Evolutionary conservation across 1,284 basidiomycete species (phyloP).

Genomic region (Fomitopsis palustris): DNA sequence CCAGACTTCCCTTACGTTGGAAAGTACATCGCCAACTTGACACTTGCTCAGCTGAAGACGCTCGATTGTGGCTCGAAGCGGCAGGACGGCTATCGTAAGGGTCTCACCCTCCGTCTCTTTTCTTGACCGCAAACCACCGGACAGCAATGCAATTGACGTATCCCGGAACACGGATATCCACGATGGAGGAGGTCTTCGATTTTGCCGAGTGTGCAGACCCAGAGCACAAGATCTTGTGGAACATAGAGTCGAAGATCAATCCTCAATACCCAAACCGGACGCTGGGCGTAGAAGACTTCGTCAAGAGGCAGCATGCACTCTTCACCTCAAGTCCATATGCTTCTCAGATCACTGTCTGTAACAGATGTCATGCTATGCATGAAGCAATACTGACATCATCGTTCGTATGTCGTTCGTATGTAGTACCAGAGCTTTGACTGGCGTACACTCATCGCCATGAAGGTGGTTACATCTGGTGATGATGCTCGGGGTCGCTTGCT

Average conservation of each 20-base stretch:
- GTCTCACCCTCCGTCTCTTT: background rate
- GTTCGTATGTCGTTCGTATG: too few relatives aligned
- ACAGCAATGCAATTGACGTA: slow-evolving; percentile 62
- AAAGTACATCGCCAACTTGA: slow-evolving; percentile 73
- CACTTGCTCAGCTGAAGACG: slow-evolving; percentile 72
- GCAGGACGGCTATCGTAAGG: slow-evolving; percentile 57
- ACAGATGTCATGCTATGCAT: background rate
- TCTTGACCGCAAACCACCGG: background rate
- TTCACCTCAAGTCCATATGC: slow-evolving; percentile 57
- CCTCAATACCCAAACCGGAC: slow-evolving; percentile 54
- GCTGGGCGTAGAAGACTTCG: slow-evolving; percentile 61
- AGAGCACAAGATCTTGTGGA: slow-evolving; percentile 57
- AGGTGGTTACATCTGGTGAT: slow-evolving; percentile 32
- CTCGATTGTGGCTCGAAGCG: slow-evolving; percentile 76
- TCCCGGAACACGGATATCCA: slow-evolving; percentile 67
- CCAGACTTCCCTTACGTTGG: slow-evolving; percentile 69
- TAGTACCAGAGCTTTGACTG: slow-evolving; percentile 79
- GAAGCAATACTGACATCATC: background rate
- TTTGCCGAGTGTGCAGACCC: slow-evolving; percentile 73
- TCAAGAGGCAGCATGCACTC: slow-evolving; percentile 52
- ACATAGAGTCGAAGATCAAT: slow-evolving; percentile 81
- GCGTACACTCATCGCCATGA: slow-evolving; percentile 69
- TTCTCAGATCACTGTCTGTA: slow-evolving; percentile 55
- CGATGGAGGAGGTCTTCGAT: slow-evolving; percentile 69
- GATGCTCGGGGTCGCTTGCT: background rate